Evolutionary conservation across 2,329 filamentous ascomycete genomes (phyloP).

Genomic region (Emmonsia crescens): DNA sequence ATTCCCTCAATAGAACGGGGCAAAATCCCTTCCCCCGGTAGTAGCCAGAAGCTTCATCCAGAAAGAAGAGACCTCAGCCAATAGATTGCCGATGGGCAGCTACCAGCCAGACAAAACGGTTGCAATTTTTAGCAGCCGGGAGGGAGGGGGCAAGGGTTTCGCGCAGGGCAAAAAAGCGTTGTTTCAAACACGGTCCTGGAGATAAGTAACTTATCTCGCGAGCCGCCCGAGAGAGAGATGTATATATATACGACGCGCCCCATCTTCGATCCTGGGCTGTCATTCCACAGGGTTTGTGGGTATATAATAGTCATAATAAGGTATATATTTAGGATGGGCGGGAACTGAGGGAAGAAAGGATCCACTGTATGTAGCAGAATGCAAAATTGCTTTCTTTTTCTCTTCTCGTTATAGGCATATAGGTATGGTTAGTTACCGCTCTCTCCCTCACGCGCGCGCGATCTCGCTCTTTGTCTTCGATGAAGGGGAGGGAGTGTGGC

Average conservation of each 20-base stretch:
- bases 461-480: not conserved
- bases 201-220: not conserved
- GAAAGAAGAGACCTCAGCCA: not conserved
- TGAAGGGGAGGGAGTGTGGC: not conserved
- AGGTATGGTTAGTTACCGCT: not conserved
- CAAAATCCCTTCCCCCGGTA: not conserved
- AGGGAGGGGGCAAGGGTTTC: not conserved
- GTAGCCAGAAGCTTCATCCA: not conserved
- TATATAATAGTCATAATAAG: not conserved
- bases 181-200: slow-evolving; percentile 2
- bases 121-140: not conserved
- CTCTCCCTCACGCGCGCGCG: not conserved
- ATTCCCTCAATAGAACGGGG: not conserved
- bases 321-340: not conserved
- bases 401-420: not conserved
- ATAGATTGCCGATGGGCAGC: not conserved
- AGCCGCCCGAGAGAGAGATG: not conserved
- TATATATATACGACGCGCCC: slow-evolving; percentile 1
- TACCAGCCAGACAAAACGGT: not conserved
- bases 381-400: not conserved
- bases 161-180: not conserved
- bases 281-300: not conserved
- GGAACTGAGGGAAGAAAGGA: not conserved
- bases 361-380: not conserved
- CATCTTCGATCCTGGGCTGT: not conserved